These are phyloP conservation scores for Seminavis robusta DNA, from an alignment of 108 stramenopile genomes.

Conservation along the genomic window DNA sequence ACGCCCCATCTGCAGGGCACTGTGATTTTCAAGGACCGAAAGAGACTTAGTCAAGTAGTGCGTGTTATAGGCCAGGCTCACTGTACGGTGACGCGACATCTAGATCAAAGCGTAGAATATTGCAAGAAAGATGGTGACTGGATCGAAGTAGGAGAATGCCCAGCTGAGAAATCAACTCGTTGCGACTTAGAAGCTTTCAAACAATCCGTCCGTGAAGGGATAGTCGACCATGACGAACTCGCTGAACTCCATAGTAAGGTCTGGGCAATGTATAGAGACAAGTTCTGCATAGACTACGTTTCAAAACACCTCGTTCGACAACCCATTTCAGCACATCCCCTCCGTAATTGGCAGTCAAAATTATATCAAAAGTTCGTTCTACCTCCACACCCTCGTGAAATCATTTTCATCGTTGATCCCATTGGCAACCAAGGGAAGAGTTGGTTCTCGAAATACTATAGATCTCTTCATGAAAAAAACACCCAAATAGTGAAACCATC, in stretches of 20 bases:
- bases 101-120: background rate
- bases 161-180: background rate
- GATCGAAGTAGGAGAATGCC: background rate
- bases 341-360: background rate
- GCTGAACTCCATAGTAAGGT: too few species aligned
- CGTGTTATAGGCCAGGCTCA: too few species aligned
- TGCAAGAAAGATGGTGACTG: constrained; percentile 6
- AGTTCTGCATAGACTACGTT: too few species aligned
- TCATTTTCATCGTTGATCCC: background rate
- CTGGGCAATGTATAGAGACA: too few species aligned
- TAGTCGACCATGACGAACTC: too few species aligned
- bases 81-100: background rate
- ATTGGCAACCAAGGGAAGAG: too few species aligned
- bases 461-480: background rate
- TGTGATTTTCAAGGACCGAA: too few species aligned
- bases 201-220: too few species aligned
- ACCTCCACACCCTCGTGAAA: background rate
- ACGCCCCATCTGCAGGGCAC: too few species aligned
- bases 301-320: background rate
- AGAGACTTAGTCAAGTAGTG: too few species aligned
- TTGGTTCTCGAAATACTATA: background rate
- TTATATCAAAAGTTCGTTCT: background rate
- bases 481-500: background rate
- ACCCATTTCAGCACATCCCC: background rate
- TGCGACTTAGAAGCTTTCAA: too few species aligned